Evolutionary conservation across 306 rosid genomes (phyloP), one percentile per base, ranked within the genome.

Genomic region (Canavalia gladiata): DNA sequence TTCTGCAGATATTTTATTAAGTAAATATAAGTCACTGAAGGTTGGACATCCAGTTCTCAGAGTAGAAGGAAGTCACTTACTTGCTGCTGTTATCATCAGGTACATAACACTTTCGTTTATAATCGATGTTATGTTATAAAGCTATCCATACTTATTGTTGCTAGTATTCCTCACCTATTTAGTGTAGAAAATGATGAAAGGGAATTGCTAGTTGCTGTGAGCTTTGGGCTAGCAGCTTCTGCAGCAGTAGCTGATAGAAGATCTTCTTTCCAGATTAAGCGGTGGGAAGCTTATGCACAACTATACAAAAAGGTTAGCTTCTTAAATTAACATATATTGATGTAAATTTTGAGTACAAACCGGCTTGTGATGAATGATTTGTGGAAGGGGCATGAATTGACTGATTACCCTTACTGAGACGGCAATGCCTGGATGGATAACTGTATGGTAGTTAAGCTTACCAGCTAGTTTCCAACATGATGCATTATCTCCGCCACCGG

Each of bases 61-160:
- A 88, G 95, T 93, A 79, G 97, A 95, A 80, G 97, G 97, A 87
- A 93, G 99, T 87, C 97, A 93, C 81, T 89, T 95, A 75, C 93
- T 93, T 86, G 92, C 97, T 80, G 97, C 99, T 56, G 97, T 93
- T 78, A 87, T 95, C 85, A 85, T 91, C 37, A 81, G 94, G 99
- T 93, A 82, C 37, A 33, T 58, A 31, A 74, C 50, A 67, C 71
- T 74, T 65, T 39, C 69, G 33, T 75, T 55, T 79, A 56, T 47
- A 37, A 64, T 75, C 62, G 41, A 71, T 52, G 31, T 37, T 67
- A 43, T 11, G 30, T 64, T 73, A 55, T 34, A 65, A 77, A 63
- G 69, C 34, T 71, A 13, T 43, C 76, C 41, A 33, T 57, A 46
- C 45, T 60, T 58, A 73, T 63, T 30, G 33, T 63, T 68, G 42